Percentiles rank a stretch among this genome's conserved stretches.
phyloP scores from a whole-genome alignment of 2,329 filamentous ascomycete genomes.

The Didymosphaeria variabile region DNA sequence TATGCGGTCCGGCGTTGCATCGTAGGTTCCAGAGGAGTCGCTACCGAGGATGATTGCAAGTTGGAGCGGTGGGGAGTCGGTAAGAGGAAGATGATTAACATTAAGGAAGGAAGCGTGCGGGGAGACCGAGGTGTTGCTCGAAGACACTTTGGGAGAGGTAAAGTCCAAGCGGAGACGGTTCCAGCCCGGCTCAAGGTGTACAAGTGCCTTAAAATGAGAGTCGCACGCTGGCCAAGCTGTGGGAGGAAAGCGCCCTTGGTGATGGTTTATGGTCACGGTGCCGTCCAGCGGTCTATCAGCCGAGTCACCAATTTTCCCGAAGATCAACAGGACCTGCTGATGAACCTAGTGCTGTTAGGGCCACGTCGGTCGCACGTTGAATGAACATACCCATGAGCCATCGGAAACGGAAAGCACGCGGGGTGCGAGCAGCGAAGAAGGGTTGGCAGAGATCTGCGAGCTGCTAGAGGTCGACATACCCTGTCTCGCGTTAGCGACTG shows the following conservation, averaged over 20 bases:
- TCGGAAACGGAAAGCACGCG: conserved; percentile 81
- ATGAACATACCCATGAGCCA: conserved; percentile 77
- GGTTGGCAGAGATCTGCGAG: conserved; percentile 58
- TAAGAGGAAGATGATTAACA: conserved; percentile 85
- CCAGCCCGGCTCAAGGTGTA: conserved; percentile 89
- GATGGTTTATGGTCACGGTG: conserved; percentile 77
- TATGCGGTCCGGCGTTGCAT: conserved; percentile 77
- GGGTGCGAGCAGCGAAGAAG: conserved; percentile 82
- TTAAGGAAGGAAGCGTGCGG: conserved; percentile 82
- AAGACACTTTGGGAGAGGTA: conserved; percentile 79
- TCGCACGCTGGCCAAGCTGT: conserved; percentile 87
- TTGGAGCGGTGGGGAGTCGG: conserved; percentile 82
- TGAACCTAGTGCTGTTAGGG: conserved; percentile 70
- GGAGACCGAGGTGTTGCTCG: conserved; percentile 71
- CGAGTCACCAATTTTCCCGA: conserved; percentile 81
- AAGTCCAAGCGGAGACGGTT: conserved; percentile 92
- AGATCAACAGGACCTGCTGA: conserved; percentile 85
- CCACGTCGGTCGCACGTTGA: conserved; percentile 20
- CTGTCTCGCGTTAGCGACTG: conserved; percentile 28
- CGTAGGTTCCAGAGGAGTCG: conserved; percentile 87
- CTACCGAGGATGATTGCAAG: conserved; percentile 87
- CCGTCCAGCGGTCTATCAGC: conserved; percentile 77
- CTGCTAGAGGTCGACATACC: conserved; percentile 66
- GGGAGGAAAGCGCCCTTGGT: conserved; percentile 85
- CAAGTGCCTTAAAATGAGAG: conserved; percentile 89